Percentiles rank a stretch among this genome's conserved stretches.
These are phyloP conservation scores for Brassica incana DNA, from an alignment of 345 rosid genomes.

Conservation along the genomic window DNA sequence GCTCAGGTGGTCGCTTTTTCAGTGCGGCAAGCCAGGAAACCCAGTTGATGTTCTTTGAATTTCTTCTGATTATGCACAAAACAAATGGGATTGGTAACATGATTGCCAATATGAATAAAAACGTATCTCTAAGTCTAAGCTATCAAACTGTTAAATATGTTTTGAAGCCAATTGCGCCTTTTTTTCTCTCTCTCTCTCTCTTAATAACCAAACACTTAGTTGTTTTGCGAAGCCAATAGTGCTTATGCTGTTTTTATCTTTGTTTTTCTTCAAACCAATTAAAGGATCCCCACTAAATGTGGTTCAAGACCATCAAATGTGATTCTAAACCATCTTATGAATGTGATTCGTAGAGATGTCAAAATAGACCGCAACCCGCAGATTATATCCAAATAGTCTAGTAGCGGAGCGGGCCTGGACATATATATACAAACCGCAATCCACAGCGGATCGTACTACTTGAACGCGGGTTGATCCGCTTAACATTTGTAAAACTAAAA, in stretches of 20 bases:
- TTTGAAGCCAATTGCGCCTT: not conserved
- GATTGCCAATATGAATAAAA: not conserved
- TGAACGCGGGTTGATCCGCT: too few relatives aligned
- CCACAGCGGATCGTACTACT: too few relatives aligned
- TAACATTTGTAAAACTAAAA: too few relatives aligned
- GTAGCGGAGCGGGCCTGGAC: too few relatives aligned
- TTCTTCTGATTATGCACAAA: not conserved
- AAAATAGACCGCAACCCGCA: too few relatives aligned
- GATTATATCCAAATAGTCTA: too few relatives aligned
- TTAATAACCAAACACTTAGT: not conserved
- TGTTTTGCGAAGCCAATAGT: not conserved
- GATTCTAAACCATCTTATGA: not conserved
- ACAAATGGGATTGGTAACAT: not conserved
- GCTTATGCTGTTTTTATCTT: not conserved
- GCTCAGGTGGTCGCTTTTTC: slow-evolving; percentile 78
- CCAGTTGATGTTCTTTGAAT: slow-evolving; percentile 20
- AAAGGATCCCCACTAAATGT: not conserved
- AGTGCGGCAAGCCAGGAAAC: slow-evolving; percentile 50
- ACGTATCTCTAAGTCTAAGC: not conserved
- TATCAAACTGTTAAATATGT: not conserved
- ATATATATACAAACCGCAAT: too few relatives aligned
- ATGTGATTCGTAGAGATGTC: too few relatives aligned
- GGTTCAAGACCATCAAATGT: not conserved
- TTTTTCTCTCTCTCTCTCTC: not conserved
- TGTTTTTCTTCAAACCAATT: not conserved